phyloP scores from a whole-genome alignment of 2,329 filamentous ascomycete species.

The Monosporascus cannonballus region DNA sequence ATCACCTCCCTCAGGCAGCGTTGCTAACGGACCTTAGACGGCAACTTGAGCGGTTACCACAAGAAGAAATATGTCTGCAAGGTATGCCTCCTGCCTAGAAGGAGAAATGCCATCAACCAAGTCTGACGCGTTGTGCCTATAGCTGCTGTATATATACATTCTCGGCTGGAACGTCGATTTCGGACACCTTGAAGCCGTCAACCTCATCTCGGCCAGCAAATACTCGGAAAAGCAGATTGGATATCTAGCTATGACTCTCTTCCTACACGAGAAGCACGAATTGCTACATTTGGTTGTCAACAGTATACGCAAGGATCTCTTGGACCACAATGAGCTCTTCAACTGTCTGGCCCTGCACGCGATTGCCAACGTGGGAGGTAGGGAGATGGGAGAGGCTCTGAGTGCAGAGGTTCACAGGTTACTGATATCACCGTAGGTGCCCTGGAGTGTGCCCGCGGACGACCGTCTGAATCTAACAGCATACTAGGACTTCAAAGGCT shows the following conservation, averaged over 20 bases:
- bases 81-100: constrained; percentile 32
- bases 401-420: constrained; percentile 88
- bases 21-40: constrained; percentile 49
- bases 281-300: constrained; percentile 94
- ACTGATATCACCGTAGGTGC: constrained; percentile 81
- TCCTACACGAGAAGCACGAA: constrained; percentile 95
- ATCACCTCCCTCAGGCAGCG: background rate
- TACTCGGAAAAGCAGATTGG: constrained; percentile 99
- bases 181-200: constrained; percentile 95
- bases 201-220: constrained; percentile 91
- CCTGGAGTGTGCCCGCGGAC: background rate
- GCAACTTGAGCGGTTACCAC: constrained; percentile 89
- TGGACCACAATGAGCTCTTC: constrained; percentile 94
- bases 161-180: constrained; percentile 99
- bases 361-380: constrained; percentile 93
- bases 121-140: constrained; percentile 16
- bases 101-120: background rate
- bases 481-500: constrained; percentile 65
- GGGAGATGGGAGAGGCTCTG: constrained; percentile 94
- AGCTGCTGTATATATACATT: constrained; percentile 97
- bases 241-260: constrained; percentile 93
- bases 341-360: constrained; percentile 96
- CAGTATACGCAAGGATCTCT: constrained; percentile 91
- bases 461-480: constrained; percentile 5
- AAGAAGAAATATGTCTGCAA: constrained; percentile 99